Evolutionary conservation across 495 filamentous ascomycete species (phyloP).

Genomic region (Neurospora sp.): DNA sequence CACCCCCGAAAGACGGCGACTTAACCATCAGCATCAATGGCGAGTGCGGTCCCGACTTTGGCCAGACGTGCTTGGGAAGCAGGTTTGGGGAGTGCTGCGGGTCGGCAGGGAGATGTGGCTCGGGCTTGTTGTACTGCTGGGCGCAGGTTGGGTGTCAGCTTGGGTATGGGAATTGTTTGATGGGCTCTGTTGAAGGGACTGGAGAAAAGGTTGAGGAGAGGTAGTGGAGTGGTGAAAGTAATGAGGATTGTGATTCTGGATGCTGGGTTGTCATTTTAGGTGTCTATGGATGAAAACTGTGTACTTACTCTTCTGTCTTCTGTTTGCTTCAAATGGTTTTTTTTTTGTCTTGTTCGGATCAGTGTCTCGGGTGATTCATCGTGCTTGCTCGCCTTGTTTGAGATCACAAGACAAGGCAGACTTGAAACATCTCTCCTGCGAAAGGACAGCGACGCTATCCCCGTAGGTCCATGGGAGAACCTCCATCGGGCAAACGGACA

Average conservation of each 20-base stretch:
- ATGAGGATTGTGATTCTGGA: background rate
- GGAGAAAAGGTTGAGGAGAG: background rate
- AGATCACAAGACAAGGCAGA: background rate
- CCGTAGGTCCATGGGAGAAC: background rate
- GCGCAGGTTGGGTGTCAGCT: conserved; percentile 18
- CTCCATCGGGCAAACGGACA: background rate
- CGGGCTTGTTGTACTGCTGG: conserved; percentile 15
- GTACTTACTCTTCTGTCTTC: background rate
- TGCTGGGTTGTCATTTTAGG: background rate
- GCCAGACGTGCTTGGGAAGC: conserved; percentile 27
- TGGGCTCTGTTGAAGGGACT: background rate
- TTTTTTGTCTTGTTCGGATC: background rate
- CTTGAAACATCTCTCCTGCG: background rate
- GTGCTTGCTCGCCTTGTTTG: background rate
- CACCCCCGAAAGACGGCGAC: background rate
- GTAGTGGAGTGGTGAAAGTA: background rate
- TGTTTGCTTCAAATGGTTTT: background rate
- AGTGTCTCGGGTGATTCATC: background rate
- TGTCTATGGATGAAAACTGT: background rate
- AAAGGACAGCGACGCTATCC: background rate
- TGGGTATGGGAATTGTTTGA: conserved; percentile 17
- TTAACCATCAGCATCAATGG: conserved; percentile 11
- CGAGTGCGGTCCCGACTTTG: conserved; percentile 9
- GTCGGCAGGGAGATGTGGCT: conserved; percentile 18
- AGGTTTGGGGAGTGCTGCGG: conserved; percentile 30